Evolutionary conservation across 2,329 filamentous ascomycete species (phyloP), one percentile per base, ranked within the genome.

Genomic region (Cordyceps militaris): DNA sequence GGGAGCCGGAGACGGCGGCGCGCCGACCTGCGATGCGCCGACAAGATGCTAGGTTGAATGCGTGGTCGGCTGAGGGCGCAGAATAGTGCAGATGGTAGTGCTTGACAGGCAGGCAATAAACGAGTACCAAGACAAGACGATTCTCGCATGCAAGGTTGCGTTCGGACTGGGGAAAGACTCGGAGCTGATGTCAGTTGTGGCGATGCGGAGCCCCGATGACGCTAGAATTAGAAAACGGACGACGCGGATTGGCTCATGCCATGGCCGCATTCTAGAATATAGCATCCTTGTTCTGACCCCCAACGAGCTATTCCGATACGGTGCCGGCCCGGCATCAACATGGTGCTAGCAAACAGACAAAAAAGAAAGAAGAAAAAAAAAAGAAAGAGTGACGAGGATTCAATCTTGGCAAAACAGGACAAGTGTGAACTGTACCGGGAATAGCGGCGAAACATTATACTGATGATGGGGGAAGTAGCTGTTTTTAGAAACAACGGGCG

Each of bases 121-220:
- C 5, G 4, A n/a, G 34, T 6, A 38, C 9, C 44, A 16, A 47
- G 16, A 30, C 24, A 16, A 16, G 24, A 19, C 44, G 23, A 44
- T 38, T 38, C 21, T 11, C 23, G 23, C 11, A 14, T 16, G 4
- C 5, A n/a, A 26, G 30, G 49, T 46, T 14, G 51, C 26, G 28
- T 26, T 55, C 40, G 51, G 51, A 34, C 40, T 55, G 40, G 51
- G 19, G 7, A 21, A 21, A n/a, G 21, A 30, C 42, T 46, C 51
- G 40, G 40, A 55, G 51, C 30, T 26, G 21, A 36, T 30, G 14
- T 19, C 24, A 21, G 30, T 26, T 54, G 34, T n/a, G 13, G 40
- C 40, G 40, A 55, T 46, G 40, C 51, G 50, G 50, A 53, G 50
- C 28, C 14, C 32, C 19, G 13, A 55, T 55, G 40, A 55, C 51